Evolutionary conservation across 1,284 basidiomycete species (phyloP).

Genomic region (Sanghuangporus baumii): DNA sequence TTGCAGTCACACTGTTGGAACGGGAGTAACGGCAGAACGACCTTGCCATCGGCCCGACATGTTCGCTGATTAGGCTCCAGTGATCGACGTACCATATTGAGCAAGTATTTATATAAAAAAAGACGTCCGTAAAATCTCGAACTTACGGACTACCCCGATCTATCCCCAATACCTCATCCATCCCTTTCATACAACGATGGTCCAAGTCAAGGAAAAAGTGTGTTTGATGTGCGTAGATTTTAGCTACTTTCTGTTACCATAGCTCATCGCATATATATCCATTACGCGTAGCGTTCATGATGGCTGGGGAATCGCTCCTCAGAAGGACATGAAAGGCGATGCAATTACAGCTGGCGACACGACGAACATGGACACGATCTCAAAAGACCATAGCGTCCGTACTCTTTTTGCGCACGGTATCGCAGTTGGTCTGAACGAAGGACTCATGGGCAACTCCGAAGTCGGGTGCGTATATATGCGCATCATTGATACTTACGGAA

Average conservation of each 20-base stretch:
- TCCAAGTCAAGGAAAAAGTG: slow-evolving; percentile 76
- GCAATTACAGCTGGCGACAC: slow-evolving; percentile 81
- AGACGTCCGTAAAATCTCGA: not conserved
- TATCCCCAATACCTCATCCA: not conserved
- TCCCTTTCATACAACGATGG: slow-evolving; percentile 1
- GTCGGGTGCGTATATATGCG: slow-evolving; percentile 62
- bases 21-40: not conserved
- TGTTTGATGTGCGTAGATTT: slow-evolving; percentile 65
- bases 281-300: slow-evolving; percentile 75
- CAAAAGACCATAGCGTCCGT: slow-evolving; percentile 68
- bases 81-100: not conserved
- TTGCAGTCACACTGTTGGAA: not conserved
- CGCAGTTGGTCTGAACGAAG: slow-evolving; percentile 84
- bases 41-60: too few relatives aligned
- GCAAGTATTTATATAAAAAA: not conserved
- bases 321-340: slow-evolving; percentile 72
- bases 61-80: not conserved
- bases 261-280: not conserved
- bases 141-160: not conserved
- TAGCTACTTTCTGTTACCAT: not conserved
- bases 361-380: slow-evolving; percentile 83
- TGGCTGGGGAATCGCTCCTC: slow-evolving; percentile 80
- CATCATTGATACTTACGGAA: not conserved
- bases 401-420: slow-evolving; percentile 79
- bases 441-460: slow-evolving; percentile 94